Evolutionary conservation across 257 asterid species (phyloP).

Genomic region (Cordia subcordata): DNA sequence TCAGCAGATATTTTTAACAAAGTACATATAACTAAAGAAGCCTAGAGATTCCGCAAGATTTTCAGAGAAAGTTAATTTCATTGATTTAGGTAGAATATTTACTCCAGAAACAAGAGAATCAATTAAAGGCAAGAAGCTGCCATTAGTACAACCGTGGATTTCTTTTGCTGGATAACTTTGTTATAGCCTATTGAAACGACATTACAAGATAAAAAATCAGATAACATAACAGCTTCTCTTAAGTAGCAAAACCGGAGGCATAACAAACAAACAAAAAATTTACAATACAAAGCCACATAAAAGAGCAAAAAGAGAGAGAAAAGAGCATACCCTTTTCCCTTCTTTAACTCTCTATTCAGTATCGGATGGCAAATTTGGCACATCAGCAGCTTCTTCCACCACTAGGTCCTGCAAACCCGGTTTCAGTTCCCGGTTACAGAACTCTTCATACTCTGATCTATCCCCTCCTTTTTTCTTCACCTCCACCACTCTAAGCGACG

Average conservation of each 20-base stretch:
- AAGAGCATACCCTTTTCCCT: conserved; percentile 29
- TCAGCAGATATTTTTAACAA: too few relatives aligned
- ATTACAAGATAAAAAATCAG: conserved; percentile 16
- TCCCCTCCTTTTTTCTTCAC: conserved; percentile 89
- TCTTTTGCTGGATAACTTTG: conserved; percentile 22
- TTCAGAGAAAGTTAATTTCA: background rate
- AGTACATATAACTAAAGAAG: background rate
- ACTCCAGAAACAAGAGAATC: conserved; percentile 7
- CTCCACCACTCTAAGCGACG: conserved; percentile 81
- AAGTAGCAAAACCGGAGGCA: conserved; percentile 15
- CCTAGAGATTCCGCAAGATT: background rate
- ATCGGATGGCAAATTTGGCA: conserved; percentile 50
- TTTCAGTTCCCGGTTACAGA: conserved; percentile 59
- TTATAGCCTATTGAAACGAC: conserved; percentile 18
- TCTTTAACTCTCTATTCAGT: conserved; percentile 38
- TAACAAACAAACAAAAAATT: conserved; percentile 14
- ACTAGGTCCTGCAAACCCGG: conserved; percentile 65
- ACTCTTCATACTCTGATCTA: conserved; percentile 64
- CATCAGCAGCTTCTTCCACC: conserved; percentile 20
- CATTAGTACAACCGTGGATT: conserved; percentile 15
- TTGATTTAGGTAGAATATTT: background rate
- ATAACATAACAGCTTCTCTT: conserved; percentile 24
- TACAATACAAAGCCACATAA: conserved; percentile 4
- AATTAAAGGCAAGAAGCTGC: conserved; percentile 7
- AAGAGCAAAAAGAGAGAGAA: conserved; percentile 13